Percentiles rank a stretch among this genome's conserved stretches.
These are phyloP conservation scores for Citrus sinensis DNA, from an alignment of 345 rosid genomes.

Conservation along the genomic window DVS_A1.0 CM039169.1:44501-45000, in stretches of 20 bases:
- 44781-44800: neutral
- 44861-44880: constrained; percentile 90
- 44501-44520: neutral
- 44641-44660: constrained; percentile 93
- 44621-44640: constrained; percentile 41
- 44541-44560: neutral
- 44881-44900: constrained; percentile 94
- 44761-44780: neutral
- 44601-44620: neutral
- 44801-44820: neutral
- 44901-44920: constrained; percentile 98
- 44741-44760: neutral
- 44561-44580: neutral
- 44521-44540: neutral
- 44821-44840: neutral
- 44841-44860: constrained; percentile 17
- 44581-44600: neutral
- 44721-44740: neutral
- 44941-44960: neutral
- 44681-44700: constrained; percentile 89
- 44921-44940: constrained; percentile 78
- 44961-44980: neutral
- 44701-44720: constrained; percentile 24
- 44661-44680: constrained; percentile 90
- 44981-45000: neutral